phyloP scores from a whole-genome alignment of 768 basidiomycete genomes.

The Boletales sp. region DNA sequence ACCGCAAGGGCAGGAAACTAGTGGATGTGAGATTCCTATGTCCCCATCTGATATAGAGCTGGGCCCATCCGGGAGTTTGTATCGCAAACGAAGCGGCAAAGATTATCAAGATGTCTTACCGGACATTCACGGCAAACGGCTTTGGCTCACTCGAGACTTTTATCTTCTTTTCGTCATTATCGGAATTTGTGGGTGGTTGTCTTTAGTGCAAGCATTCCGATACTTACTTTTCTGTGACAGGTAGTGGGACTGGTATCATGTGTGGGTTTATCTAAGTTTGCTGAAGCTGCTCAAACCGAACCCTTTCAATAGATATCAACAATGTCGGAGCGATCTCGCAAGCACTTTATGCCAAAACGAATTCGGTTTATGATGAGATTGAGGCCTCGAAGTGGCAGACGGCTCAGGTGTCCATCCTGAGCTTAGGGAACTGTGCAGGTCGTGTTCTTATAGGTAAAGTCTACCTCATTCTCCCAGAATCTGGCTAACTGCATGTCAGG shows the following conservation, averaged over 20 bases:
- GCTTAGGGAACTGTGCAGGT: constrained; percentile 76
- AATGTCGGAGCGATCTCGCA: constrained; percentile 82
- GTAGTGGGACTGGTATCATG: constrained; percentile 75
- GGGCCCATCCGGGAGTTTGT: constrained; percentile 12
- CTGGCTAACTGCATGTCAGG: constrained; percentile 37
- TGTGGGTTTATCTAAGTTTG: constrained; percentile 39
- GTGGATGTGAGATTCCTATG: constrained; percentile 21
- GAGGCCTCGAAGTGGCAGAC: constrained; percentile 76
- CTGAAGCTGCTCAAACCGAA: not conserved
- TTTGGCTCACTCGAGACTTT: constrained; percentile 57
- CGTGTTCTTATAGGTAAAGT: constrained; percentile 67
- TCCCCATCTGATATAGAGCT: constrained; percentile 19
- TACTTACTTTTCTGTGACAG: constrained; percentile 29
- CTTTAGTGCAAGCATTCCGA: not conserved
- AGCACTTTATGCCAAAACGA: constrained; percentile 58
- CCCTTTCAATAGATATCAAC: constrained; percentile 59
- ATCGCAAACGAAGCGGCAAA: not conserved
- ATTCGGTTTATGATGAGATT: constrained; percentile 60
- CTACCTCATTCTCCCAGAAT: not conserved
- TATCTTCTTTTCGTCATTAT: constrained; percentile 58
- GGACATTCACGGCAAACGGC: constrained; percentile 51
- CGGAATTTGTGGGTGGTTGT: constrained; percentile 46
- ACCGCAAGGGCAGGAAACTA: constrained; percentile 13
- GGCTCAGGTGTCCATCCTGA: constrained; percentile 78
- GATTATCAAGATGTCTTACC: constrained; percentile 32